These are phyloP conservation scores for Yamadazyma pseudoaaseri DNA, from an alignment of 1,139 yeast species.

Conservation along the genomic window DNA sequence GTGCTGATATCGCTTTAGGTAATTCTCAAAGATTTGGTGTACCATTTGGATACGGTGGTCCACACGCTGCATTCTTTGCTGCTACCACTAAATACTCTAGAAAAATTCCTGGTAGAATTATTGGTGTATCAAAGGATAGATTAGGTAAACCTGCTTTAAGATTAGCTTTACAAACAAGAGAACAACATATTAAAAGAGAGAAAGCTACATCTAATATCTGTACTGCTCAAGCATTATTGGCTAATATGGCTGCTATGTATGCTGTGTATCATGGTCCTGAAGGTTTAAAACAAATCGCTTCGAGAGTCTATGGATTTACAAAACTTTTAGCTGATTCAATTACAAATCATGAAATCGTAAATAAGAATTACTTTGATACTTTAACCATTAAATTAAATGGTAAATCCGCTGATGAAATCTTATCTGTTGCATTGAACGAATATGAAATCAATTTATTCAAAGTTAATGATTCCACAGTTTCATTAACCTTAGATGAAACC, in stretches of 20 bases:
- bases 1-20: conserved; percentile 93
- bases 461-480: conserved; percentile 60
- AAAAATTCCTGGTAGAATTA: conserved; percentile 94
- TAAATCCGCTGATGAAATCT: conserved; percentile 51
- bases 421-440: conserved; percentile 56
- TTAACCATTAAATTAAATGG: conserved; percentile 65
- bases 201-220: conserved; percentile 97
- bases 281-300: conserved; percentile 80
- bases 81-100: conserved; percentile 76
- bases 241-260: conserved; percentile 93
- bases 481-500: conserved; percentile 85
- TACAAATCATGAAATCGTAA: conserved; percentile 48
- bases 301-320: conserved; percentile 75
- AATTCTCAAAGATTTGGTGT: conserved; percentile 96
- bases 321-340: conserved; percentile 65
- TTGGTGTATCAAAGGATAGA: conserved; percentile 91
- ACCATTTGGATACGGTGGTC: conserved; percentile 97
- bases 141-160: conserved; percentile 86
- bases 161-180: conserved; percentile 94
- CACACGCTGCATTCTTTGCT: conserved; percentile 97
- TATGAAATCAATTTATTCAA: conserved; percentile 76
- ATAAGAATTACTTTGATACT: conserved; percentile 82
- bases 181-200: conserved; percentile 95
- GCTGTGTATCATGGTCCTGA: conserved; percentile 96
- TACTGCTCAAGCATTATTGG: conserved; percentile 95